Base-by-base conservation (phyloP, 768 basidiomycete species). In the Russula brevipes region DNA sequence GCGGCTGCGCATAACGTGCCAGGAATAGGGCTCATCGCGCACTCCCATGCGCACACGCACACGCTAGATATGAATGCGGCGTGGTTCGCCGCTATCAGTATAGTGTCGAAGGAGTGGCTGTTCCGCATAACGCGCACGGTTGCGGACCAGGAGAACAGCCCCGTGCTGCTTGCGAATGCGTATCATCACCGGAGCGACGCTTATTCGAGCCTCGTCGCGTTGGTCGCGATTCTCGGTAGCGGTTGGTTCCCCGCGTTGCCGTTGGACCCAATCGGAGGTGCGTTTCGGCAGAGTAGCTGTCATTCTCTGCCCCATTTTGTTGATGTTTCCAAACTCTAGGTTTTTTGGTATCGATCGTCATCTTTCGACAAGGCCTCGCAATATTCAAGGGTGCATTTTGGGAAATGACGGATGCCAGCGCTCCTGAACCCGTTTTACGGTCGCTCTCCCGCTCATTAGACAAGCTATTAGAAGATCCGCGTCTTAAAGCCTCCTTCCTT, bases 131-230 rank as follows among this genome's bases (percentile, higher is more conserved):
- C 94, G 52, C 89, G 89, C 71, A 83, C 81, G 59, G 95, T 99
- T 38, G 97, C 96, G 11, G 85, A 91, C 61, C 85, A 92, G 69
- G 94, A 98, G 74, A 86, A 86, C 69, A 92, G 89, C 70, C 91
- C 92, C 4, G 97, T 99, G 0, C 76, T 99, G 57, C 78, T 88
- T 19, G 97, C 97, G n/a, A 99, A 98, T 73, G 97, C 96, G 6
- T 82, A 94, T 60, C 96, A 98, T 73, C 97, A 99, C 75, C 84
- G 97, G n/a, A 94, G 91, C 66, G 97, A 99, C 73, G 94, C 93
- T 6, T 93, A 94, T 71, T 94, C 94, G 3, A 95, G 94, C 69
- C 68, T 88, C 54, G 93, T 99, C 58, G 94, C 95, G 11, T 83
- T 98, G 59, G 82, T 89, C 51, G 95, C 96, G 16, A 99, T 99